phyloP scores from a whole-genome alignment of 768 basidiomycete species.

The Terana coerulea region DNA sequence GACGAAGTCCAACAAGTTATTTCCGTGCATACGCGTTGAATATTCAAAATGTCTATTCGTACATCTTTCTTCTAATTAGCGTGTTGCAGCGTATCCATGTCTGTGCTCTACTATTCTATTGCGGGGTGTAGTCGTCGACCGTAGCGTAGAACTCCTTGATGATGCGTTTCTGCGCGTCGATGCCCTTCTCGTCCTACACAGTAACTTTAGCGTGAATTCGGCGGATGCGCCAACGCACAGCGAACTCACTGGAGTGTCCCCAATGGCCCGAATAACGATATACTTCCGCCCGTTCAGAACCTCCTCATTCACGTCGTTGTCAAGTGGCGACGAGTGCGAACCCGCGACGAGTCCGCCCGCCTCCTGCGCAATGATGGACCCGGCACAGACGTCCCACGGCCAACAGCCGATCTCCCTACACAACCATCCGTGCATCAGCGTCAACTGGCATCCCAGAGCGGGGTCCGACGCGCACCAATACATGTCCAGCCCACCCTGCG shows the following conservation, averaged over 20 bases:
- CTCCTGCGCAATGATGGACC: constrained; percentile 87
- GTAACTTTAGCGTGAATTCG: no score
- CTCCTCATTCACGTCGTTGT: constrained; percentile 58
- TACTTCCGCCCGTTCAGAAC: constrained; percentile 79
- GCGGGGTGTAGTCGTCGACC: constrained; percentile 65
- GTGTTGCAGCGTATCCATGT: not conserved
- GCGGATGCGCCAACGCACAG: constrained; percentile 3
- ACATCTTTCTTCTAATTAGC: not conserved
- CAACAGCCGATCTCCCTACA: constrained; percentile 78
- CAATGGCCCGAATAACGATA: constrained; percentile 69
- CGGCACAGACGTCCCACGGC: constrained; percentile 91
- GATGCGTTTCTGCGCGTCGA: constrained; percentile 73
- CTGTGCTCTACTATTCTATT: not conserved
- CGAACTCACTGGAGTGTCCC: constrained; percentile 46
- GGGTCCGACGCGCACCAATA: constrained; percentile 60
- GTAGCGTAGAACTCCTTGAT: constrained; percentile 85
- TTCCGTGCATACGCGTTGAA: not conserved
- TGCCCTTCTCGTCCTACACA: constrained; percentile 57
- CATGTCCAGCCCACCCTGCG: constrained; percentile 83
- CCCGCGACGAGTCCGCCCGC: constrained; percentile 82
- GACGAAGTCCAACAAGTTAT: no score
- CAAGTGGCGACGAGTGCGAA: constrained; percentile 41
- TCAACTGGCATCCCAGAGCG: not conserved
- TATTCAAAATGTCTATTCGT: not conserved
- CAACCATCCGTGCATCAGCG: not conserved